Evolutionary conservation across 805 yeast species (phyloP).

Genomic region (Hanseniaspora jakobsenii): DNA sequence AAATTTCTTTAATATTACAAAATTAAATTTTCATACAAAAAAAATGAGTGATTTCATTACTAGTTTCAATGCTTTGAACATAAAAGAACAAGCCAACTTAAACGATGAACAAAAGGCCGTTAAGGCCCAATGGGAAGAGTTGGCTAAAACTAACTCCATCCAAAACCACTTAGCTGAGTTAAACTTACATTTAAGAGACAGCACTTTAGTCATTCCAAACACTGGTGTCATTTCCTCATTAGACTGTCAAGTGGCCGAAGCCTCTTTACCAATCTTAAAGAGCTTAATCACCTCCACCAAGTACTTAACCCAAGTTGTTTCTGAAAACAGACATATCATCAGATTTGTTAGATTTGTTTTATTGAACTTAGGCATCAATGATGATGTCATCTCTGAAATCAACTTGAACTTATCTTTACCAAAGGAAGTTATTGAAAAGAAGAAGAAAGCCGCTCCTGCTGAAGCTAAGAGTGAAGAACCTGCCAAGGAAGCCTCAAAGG

Average conservation of each 20-base stretch:
- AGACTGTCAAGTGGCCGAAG: conserved; percentile 62
- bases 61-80: conserved; percentile 23
- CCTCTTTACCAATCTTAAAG: conserved; percentile 48
- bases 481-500: conserved; percentile 20
- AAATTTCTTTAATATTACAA: neutral
- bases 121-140: conserved; percentile 65
- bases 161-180: conserved; percentile 45
- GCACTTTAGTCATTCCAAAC: conserved; percentile 47
- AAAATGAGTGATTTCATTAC: conserved; percentile 26
- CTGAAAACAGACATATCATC: conserved; percentile 64
- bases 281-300: conserved; percentile 40
- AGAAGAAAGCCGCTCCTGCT: conserved; percentile 38
- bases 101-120: conserved; percentile 51
- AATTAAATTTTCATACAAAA: neutral
- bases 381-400: conserved; percentile 42
- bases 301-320: conserved; percentile 38
- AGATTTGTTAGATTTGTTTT: conserved; percentile 92
- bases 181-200: conserved; percentile 55
- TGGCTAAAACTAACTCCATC: conserved; percentile 44
- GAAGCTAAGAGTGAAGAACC: conserved; percentile 19
- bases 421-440: conserved; percentile 54
- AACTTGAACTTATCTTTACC: conserved; percentile 56
- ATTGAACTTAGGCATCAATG: conserved; percentile 45
- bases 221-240: conserved; percentile 42
- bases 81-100: conserved; percentile 25